A percentile compares a stretch with the other conserved stretches of the same genome.
These are phyloP conservation scores for Thielaviopsis musarum DNA, from an alignment of 2,329 filamentous ascomycete genomes.

Conservation along the genomic window DNA sequence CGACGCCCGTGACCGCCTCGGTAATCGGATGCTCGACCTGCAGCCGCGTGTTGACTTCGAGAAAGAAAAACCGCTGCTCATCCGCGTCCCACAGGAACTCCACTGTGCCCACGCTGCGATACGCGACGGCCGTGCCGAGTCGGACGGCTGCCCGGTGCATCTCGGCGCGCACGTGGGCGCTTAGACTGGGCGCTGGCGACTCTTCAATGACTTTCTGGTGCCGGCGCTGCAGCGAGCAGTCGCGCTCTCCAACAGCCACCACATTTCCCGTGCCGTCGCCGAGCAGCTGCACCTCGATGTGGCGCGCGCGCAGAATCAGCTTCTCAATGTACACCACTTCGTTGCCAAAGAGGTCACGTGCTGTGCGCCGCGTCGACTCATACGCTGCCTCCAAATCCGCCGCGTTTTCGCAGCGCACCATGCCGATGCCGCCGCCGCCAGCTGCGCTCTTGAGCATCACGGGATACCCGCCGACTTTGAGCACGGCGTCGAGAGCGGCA, in stretches of 20 bases:
- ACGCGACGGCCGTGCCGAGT: slow-evolving; percentile 19
- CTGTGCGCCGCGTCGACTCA: slow-evolving; percentile 14
- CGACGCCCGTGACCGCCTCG: slow-evolving; percentile 22
- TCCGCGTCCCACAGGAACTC: slow-evolving; percentile 23
- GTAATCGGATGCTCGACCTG: slow-evolving; percentile 31
- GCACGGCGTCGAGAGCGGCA: slow-evolving; percentile 16
- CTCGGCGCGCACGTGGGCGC: slow-evolving; percentile 15
- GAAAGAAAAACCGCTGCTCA: slow-evolving; percentile 23
- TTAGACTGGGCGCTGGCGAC: slow-evolving; percentile 17
- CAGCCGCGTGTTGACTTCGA: slow-evolving; percentile 28
- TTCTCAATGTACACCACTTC: slow-evolving; percentile 26
- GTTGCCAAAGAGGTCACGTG: slow-evolving; percentile 25
- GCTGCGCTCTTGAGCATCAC: slow-evolving; percentile 27
- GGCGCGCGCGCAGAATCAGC: slow-evolving; percentile 24
- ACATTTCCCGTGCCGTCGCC: slow-evolving; percentile 27
- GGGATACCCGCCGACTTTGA: slow-evolving; percentile 19
- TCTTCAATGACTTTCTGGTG: slow-evolving; percentile 37
- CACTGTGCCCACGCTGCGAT: slow-evolving; percentile 24
- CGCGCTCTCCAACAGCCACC: slow-evolving; percentile 26
- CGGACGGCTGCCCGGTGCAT: slow-evolving; percentile 19
- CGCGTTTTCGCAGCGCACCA: slow-evolving; percentile 17
- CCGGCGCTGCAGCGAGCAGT: slow-evolving; percentile 33
- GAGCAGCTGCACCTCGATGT: slow-evolving; percentile 34
- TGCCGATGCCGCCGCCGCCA: slow-evolving; percentile 26
- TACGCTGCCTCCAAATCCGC: slow-evolving; percentile 13